A percentile compares a stretch with the other conserved stretches of the same genome.
Conservation (phyloP, 2,329 filamentous ascomycete species). For the Phialocephala sp. region DNA sequence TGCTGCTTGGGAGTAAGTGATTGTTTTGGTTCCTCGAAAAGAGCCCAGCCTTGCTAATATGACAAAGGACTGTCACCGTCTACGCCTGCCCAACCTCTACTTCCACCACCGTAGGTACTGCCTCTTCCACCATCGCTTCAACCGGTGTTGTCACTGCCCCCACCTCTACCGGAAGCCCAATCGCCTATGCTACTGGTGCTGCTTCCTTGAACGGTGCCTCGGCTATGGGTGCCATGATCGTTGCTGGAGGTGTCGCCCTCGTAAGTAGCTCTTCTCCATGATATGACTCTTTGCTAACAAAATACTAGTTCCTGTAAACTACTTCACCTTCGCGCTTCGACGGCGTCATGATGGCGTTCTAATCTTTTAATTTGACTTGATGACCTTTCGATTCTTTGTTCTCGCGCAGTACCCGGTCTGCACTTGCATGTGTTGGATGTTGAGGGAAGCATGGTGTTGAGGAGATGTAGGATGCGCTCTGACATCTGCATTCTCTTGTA, state of each 20-base stretch:
- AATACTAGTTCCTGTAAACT: constrained; percentile 40
- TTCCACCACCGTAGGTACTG: constrained; percentile 18
- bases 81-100: constrained; percentile 34
- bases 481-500: constrained; percentile 37
- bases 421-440: constrained; percentile 34
- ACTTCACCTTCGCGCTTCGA: constrained; percentile 31
- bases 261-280: constrained; percentile 30
- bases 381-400: constrained; percentile 35
- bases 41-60: constrained; percentile 22
- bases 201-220: constrained; percentile 39
- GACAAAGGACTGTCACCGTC: constrained; percentile 39
- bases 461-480: constrained; percentile 36
- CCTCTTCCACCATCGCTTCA: constrained; percentile 26
- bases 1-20: constrained; percentile 34
- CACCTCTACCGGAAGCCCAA: constrained; percentile 38
- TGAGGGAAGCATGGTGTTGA: constrained; percentile 30
- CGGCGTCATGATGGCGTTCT: constrained; percentile 35
- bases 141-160: constrained; percentile 31
- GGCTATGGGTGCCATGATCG: constrained; percentile 39
- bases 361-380: constrained; percentile 36
- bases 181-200: constrained; percentile 39
- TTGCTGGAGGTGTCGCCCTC: constrained; percentile 44
- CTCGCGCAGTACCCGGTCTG: constrained; percentile 34
- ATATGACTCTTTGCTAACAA: constrained; percentile 26
- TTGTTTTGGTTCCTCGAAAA: background rate